Conservation (phyloP, 495 filamentous ascomycete species). For the Penicillium bialowiezense region DNA sequence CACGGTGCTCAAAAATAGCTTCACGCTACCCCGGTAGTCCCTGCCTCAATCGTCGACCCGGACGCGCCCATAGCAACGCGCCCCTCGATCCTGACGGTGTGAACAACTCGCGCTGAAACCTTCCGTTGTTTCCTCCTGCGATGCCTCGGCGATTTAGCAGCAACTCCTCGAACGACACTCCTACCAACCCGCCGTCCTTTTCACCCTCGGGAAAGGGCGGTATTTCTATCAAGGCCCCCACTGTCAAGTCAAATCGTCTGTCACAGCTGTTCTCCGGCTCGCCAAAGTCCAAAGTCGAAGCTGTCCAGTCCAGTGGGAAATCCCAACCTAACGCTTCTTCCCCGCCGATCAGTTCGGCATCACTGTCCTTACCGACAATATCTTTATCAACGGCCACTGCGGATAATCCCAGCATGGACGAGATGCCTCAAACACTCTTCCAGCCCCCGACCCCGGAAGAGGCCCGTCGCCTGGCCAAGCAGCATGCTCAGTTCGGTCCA, state of each 20-base stretch:
- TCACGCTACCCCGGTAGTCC: constrained; percentile 12
- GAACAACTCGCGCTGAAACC: constrained; percentile 17
- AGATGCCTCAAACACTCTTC: constrained; percentile 77
- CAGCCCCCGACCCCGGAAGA: constrained; percentile 88
- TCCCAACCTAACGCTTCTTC: constrained; percentile 53
- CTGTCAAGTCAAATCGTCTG: constrained; percentile 64
- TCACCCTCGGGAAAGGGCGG: constrained; percentile 49
- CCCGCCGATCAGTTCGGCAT: constrained; percentile 65
- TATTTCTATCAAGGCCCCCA: constrained; percentile 47
- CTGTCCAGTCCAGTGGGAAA: constrained; percentile 48
- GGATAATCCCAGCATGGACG: constrained; percentile 73
- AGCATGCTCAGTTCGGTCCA: constrained; percentile 91
- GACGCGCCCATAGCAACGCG: constrained; percentile 15
- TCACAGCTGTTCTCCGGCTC: constrained; percentile 57
- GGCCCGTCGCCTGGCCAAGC: constrained; percentile 65
- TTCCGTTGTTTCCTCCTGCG: constrained; percentile 37
- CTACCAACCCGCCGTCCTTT: constrained; percentile 42
- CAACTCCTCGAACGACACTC: constrained; percentile 46
- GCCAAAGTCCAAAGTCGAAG: constrained; percentile 52
- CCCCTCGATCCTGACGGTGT: constrained; percentile 14
- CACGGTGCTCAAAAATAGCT: background rate
- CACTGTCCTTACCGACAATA: constrained; percentile 84
- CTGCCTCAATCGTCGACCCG: constrained; percentile 19
- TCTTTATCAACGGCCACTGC: constrained; percentile 85
- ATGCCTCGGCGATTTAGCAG: constrained; percentile 56